Evolutionary conservation across 2,329 filamentous ascomycete species (phyloP).

Genomic region (Botrytis cinerea): DNA sequence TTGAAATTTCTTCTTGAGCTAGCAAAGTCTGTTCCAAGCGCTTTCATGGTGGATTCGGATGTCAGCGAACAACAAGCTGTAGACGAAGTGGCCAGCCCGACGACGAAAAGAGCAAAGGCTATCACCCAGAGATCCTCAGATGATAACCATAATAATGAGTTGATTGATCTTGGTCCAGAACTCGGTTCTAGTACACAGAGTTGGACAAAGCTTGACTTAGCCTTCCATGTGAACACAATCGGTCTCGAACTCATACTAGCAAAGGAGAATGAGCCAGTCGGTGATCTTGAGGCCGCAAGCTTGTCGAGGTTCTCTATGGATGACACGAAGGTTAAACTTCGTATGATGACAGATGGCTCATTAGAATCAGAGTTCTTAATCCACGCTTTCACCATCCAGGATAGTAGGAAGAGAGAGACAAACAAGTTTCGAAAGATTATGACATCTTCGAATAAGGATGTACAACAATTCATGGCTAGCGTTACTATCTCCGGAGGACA

Average conservation of each 20-base stretch:
- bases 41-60: conserved; percentile 75
- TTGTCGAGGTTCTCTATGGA: conserved; percentile 94
- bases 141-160: conserved; percentile 44
- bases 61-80: conserved; percentile 73
- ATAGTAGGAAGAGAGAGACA: conserved; percentile 82
- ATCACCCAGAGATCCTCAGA: conserved; percentile 25
- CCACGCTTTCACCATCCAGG: conserved; percentile 90
- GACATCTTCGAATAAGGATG: conserved; percentile 91
- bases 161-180: conserved; percentile 67
- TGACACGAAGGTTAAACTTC: conserved; percentile 85
- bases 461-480: conserved; percentile 98
- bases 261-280: conserved; percentile 74
- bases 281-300: conserved; percentile 74
- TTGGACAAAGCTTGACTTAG: conserved; percentile 92
- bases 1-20: conserved; percentile 87
- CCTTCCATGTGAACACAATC: conserved; percentile 86
- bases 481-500: conserved; percentile 86
- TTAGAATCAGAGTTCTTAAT: conserved; percentile 92
- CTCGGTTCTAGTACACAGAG: conserved; percentile 66
- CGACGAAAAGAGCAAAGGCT: conserved; percentile 34
- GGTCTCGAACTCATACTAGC: conserved; percentile 85
- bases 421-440: conserved; percentile 99
- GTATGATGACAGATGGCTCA: conserved; percentile 89
- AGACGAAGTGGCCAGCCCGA: conserved; percentile 66
- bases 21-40: conserved; percentile 81